phyloP scores from a whole-genome alignment of 192 early-diverging fungal genomes.

The Diversispora eburnea region DNA sequence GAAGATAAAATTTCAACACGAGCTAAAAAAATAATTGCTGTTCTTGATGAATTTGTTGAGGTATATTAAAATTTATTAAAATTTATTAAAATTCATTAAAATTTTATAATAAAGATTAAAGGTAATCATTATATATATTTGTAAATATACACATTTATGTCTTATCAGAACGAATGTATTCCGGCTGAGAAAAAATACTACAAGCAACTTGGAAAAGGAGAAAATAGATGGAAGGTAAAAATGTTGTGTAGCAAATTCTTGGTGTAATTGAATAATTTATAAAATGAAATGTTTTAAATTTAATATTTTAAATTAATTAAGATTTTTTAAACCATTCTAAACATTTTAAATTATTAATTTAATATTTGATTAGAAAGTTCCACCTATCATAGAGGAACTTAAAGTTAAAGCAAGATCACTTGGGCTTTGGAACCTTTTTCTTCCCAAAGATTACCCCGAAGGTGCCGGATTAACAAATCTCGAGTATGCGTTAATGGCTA shows the following conservation, averaged over 20 bases:
- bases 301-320: neutral
- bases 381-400: conserved; percentile 82
- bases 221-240: conserved; percentile 79
- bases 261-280: too few relatives aligned
- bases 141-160: neutral
- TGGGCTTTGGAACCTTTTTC: conserved; percentile 96
- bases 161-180: conserved; percentile 81
- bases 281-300: too few relatives aligned
- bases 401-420: conserved; percentile 81
- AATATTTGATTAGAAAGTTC: conserved; percentile 57
- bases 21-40: conserved; percentile 52
- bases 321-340: too few relatives aligned
- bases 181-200: conserved; percentile 81
- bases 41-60: conserved; percentile 58
- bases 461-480: conserved; percentile 88
- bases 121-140: conserved; percentile 1
- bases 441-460: conserved; percentile 75
- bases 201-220: conserved; percentile 66
- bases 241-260: too few relatives aligned
- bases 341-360: neutral
- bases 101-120: neutral
- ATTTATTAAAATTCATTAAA: neutral
- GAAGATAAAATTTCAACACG: conserved; percentile 48
- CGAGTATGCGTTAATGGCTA: conserved; percentile 91
- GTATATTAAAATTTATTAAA: conserved; percentile 29